Percentiles rank a stretch among this genome's conserved stretches.
Evolutionary conservation across 1,284 basidiomycete genomes (phyloP).

Genomic region (Peniophora sp.): DNA sequence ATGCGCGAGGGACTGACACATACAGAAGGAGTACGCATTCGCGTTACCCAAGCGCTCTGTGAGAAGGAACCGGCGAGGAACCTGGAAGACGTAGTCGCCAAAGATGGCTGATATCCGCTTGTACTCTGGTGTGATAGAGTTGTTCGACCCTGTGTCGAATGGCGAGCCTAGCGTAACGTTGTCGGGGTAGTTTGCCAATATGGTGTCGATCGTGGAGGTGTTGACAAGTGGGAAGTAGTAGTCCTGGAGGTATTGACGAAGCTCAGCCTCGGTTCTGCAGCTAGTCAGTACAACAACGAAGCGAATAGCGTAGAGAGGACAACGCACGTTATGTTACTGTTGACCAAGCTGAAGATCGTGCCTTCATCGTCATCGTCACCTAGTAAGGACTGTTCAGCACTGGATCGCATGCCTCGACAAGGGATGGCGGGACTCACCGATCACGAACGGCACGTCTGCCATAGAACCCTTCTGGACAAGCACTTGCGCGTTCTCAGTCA

Average conservation of each 20-base stretch:
- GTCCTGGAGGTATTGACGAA: conserved; percentile 27
- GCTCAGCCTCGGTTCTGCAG: conserved; percentile 26
- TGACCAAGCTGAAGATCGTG: conserved; percentile 39
- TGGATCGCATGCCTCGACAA: conserved; percentile 7
- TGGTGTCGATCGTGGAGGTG: conserved; percentile 18
- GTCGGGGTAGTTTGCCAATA: conserved; percentile 32
- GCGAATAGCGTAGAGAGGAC: background rate
- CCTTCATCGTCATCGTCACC: conserved; percentile 46
- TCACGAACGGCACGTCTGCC: conserved; percentile 20
- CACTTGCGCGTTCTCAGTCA: conserved; percentile 15
- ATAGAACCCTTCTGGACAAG: conserved; percentile 16
- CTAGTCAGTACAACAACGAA: background rate
- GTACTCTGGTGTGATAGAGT: conserved; percentile 38
- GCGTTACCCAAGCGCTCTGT: background rate
- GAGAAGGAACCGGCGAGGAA: conserved; percentile 25
- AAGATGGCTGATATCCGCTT: conserved; percentile 42
- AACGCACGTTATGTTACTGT: conserved; percentile 32
- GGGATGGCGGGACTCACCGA: conserved; percentile 14
- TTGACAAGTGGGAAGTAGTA: conserved; percentile 25
- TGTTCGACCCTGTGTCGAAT: conserved; percentile 36
- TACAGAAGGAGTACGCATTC: background rate
- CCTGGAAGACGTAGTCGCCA: conserved; percentile 45
- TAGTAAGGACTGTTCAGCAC: background rate
- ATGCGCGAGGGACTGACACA: background rate
- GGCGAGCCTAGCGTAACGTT: conserved; percentile 42